A percentile compares a stretch with the other conserved stretches of the same genome.
phyloP scores from a whole-genome alignment of 2,329 filamentous ascomycete genomes.

The Penicillium brasilianum region DNA sequence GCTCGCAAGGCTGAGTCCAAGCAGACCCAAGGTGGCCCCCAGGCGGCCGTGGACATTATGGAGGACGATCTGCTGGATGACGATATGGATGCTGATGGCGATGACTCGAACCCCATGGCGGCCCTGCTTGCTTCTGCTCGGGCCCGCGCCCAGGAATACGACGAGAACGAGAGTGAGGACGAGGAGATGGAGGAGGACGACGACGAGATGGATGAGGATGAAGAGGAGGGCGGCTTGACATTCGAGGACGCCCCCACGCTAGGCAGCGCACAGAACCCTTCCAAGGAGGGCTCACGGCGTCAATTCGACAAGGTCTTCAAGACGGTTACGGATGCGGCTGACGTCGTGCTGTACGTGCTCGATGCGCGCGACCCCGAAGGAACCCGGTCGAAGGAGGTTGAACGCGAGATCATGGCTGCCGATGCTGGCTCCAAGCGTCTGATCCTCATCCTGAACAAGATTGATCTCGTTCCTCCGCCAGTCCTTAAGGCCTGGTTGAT shows the following conservation, averaged over 20 bases:
- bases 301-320: conserved; percentile 97
- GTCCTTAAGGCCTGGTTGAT: conserved; percentile 84
- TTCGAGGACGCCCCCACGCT: conserved; percentile 59
- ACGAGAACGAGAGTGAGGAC: conserved; percentile 57
- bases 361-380: conserved; percentile 91
- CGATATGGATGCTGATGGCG: conserved; percentile 57
- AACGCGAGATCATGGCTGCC: conserved; percentile 89
- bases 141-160: conserved; percentile 51
- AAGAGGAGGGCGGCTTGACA: conserved; percentile 56
- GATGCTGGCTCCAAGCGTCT: conserved; percentile 82
- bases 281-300: conserved; percentile 72
- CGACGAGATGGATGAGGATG: conserved; percentile 63
- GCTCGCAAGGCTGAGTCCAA: conserved; percentile 43
- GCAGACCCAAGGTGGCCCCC: conserved; percentile 43
- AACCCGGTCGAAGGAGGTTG: conserved; percentile 86
- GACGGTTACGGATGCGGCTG: conserved; percentile 83
- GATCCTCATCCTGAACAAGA: conserved; percentile 94
- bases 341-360: conserved; percentile 90
- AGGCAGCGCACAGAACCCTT: conserved; percentile 32
- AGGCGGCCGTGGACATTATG: conserved; percentile 42
- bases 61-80: conserved; percentile 59
- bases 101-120: conserved; percentile 63
- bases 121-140: conserved; percentile 54
- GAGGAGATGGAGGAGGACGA: conserved; percentile 59
- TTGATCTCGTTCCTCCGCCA: conserved; percentile 82